A percentile compares a stretch with the other conserved stretches of the same genome.
These are phyloP conservation scores for Rutstroemia sp. DNA, from an alignment of 2,329 filamentous ascomycete genomes.

Conservation along the genomic window DNA sequence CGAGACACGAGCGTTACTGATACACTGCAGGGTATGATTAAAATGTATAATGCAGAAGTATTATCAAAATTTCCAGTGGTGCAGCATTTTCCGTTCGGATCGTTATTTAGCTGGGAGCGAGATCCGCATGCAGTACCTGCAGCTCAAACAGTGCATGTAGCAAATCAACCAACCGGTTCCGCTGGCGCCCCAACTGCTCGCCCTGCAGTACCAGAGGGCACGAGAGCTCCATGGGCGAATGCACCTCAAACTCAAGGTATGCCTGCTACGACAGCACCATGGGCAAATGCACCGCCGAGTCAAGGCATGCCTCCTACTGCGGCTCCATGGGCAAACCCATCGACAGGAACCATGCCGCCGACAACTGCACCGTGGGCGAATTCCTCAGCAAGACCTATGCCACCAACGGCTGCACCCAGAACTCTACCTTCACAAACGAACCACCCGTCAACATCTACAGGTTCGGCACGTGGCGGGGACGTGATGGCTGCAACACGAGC, in stretches of 20 bases:
- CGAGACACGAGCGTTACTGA: background rate
- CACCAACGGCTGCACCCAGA: background rate
- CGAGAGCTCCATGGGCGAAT: conserved; percentile 24
- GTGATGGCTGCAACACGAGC: conserved; percentile 25
- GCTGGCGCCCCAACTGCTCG: conserved; percentile 14
- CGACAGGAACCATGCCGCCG: background rate
- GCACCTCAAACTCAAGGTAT: conserved; percentile 14
- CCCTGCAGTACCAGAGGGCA: conserved; percentile 20
- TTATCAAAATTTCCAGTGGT: conserved; percentile 95
- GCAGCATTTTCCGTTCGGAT: conserved; percentile 87
- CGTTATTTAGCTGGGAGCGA: conserved; percentile 68
- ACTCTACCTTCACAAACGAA: no score
- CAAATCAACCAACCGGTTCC: conserved; percentile 40
- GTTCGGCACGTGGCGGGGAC: conserved; percentile 19
- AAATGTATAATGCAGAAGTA: conserved; percentile 98
- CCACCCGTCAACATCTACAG: conserved; percentile 6
- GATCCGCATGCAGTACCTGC: conserved; percentile 53
- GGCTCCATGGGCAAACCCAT: background rate
- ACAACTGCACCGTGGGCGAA: background rate
- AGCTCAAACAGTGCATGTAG: conserved; percentile 47
- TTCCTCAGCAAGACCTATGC: background rate
- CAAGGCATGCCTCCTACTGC: background rate
- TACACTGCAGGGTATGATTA: conserved; percentile 75
- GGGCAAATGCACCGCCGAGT: conserved; percentile 23
- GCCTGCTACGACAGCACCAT: conserved; percentile 9